phyloP scores from a whole-genome alignment of 768 basidiomycete genomes.

The Panaeolus cyanescens region DNA sequence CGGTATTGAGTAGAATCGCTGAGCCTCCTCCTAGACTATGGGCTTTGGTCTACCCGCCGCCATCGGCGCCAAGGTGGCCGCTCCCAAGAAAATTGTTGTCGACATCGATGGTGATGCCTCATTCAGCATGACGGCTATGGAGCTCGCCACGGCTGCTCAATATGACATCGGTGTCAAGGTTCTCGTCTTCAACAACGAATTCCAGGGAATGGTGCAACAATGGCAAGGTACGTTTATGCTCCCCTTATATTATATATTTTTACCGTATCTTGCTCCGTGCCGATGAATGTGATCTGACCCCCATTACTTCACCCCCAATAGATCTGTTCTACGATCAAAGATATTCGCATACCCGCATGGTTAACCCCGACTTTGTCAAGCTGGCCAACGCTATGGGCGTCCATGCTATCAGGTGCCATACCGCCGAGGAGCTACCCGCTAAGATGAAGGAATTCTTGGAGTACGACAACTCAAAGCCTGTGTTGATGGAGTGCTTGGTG shows the following conservation, averaged over 20 bases:
- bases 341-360: constrained; percentile 97
- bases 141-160: constrained; percentile 91
- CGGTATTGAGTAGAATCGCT: constrained; percentile 4
- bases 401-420: constrained; percentile 81
- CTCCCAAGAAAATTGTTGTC: constrained; percentile 89
- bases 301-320: constrained; percentile 11
- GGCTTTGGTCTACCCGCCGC: constrained; percentile 95
- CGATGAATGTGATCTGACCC: not conserved
- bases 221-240: constrained; percentile 79
- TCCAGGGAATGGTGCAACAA: constrained; percentile 99
- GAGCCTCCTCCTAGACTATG: constrained; percentile 72
- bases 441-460: constrained; percentile 99
- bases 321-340: constrained; percentile 96
- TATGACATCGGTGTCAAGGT: constrained; percentile 95
- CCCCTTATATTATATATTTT: constrained; percentile 9
- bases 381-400: constrained; percentile 92
- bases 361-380: constrained; percentile 91
- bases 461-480: constrained; percentile 84
- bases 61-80: constrained; percentile 96
- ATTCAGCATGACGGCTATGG: constrained; percentile 99
- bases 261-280: not conserved
- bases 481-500: constrained; percentile 90
- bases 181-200: constrained; percentile 91
- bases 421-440: constrained; percentile 73
- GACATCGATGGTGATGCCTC: constrained; percentile 99